Evolutionary conservation across 208 protist species (phyloP).

Genomic region (Lotmaria passim): DNA sequence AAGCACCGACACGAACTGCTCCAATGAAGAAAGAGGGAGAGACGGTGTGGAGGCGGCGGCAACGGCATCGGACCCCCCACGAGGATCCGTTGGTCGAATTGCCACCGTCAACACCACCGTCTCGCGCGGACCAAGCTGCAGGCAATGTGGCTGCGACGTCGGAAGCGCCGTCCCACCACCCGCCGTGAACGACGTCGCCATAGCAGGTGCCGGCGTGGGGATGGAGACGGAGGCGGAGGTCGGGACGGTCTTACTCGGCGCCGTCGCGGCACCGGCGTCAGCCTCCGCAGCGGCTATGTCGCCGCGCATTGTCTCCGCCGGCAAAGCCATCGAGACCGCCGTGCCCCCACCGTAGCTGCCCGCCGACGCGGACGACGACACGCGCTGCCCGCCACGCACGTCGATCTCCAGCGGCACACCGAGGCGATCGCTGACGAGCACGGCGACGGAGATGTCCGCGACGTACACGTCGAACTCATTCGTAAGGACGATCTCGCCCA

Average conservation of each 20-base stretch:
- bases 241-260: not conserved
- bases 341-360: not conserved
- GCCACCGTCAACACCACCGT: slow-evolving; percentile 31
- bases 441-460: slow-evolving; percentile 36
- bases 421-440: slow-evolving; percentile 51
- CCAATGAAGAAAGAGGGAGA: slow-evolving; percentile 51
- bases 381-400: slow-evolving; percentile 31
- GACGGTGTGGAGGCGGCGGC: not conserved
- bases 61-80: not conserved
- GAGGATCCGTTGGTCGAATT: slow-evolving; percentile 16
- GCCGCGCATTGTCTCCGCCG: slow-evolving; percentile 3
- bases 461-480: slow-evolving; percentile 58
- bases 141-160: slow-evolving; percentile 25
- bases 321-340: not conserved
- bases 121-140: slow-evolving; percentile 32
- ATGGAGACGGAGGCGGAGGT: slow-evolving; percentile 1
- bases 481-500: slow-evolving; percentile 54
- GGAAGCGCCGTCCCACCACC: slow-evolving; percentile 11
- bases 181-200: slow-evolving; percentile 28
- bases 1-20: slow-evolving; percentile 69
- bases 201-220: not conserved
- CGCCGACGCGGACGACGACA: not conserved
- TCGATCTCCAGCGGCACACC: slow-evolving; percentile 46
- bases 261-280: not conserved
- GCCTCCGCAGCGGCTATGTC: not conserved